A percentile compares a stretch with the other conserved stretches of the same genome.
phyloP scores from a whole-genome alignment of 1,284 basidiomycete species.

The Microbotryum scabiosae region DNA sequence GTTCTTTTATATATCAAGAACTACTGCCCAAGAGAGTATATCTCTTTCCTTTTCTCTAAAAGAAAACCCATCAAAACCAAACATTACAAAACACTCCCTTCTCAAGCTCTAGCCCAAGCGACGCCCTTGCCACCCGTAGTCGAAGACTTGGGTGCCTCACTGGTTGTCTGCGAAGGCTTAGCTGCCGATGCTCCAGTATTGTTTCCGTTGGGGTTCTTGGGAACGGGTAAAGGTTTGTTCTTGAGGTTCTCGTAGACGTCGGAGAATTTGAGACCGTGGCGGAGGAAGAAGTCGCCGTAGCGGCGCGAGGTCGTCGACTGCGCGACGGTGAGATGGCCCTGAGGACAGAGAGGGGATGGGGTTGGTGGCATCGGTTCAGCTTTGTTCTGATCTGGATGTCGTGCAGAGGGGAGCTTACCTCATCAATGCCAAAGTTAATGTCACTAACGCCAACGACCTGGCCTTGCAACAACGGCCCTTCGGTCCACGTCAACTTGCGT shows the following conservation, averaged over 20 bases:
- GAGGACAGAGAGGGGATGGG: not conserved
- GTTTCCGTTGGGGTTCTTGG: not conserved
- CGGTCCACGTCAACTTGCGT: constrained; percentile 54
- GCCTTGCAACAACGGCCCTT: constrained; percentile 63
- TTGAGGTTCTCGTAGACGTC: constrained; percentile 24
- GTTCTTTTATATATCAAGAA: no score
- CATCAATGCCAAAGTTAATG: constrained; percentile 89
- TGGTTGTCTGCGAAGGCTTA: no score
- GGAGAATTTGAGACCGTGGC: constrained; percentile 38
- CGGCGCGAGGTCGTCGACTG: constrained; percentile 85
- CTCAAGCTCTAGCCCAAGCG: no score
- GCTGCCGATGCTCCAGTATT: no score
- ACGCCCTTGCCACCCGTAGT: no score
- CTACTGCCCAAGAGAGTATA: no score
- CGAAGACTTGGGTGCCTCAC: no score
- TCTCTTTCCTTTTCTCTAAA: no score
- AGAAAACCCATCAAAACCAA: no score
- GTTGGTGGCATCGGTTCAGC: constrained; percentile 1
- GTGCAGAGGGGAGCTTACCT: constrained; percentile 48
- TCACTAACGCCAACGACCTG: constrained; percentile 83
- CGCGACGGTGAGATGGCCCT: constrained; percentile 50
- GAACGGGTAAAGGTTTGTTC: constrained; percentile 28
- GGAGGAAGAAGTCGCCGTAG: constrained; percentile 94
- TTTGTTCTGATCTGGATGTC: not conserved
- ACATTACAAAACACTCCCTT: no score